These are phyloP conservation scores for Heliamphora exappendiculata DNA, from an alignment of 148 eudicot genomes.

Conservation along the genomic window DNA sequence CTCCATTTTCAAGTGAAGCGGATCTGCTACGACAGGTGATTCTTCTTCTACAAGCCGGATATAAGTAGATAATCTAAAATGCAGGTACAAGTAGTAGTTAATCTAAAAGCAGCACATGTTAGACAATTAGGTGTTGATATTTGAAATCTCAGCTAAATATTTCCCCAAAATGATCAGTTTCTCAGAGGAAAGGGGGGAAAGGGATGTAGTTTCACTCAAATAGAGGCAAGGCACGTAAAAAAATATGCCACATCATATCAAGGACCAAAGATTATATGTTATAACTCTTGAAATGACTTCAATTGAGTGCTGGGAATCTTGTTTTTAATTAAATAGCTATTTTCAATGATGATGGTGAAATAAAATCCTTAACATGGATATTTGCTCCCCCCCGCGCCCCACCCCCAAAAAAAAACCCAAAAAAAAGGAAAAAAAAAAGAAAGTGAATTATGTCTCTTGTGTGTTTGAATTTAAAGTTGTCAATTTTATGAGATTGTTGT, in stretches of 20 bases:
- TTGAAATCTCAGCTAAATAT: not conserved
- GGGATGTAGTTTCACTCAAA: no score
- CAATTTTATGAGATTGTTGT: not conserved
- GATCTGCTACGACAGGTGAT: conserved; percentile 82
- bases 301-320: not conserved
- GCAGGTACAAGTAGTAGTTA: no score
- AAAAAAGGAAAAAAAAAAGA: no score
- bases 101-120: no score
- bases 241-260: no score
- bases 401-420: not conserved
- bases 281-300: not conserved
- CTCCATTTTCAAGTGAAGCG: conserved; percentile 81
- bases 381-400: not conserved
- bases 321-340: not conserved
- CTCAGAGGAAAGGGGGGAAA: no score
- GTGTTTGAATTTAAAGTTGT: not conserved
- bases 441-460: not conserved
- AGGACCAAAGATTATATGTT: no score
- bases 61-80: no score
- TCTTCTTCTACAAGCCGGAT: no score
- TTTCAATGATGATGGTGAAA: not conserved
- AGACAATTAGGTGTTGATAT: no score
- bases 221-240: no score
- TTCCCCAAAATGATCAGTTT: no score
- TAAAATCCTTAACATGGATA: not conserved